phyloP scores from a whole-genome alignment of 2,329 filamentous ascomycete genomes.

The Exserohilum turcica region DNA sequence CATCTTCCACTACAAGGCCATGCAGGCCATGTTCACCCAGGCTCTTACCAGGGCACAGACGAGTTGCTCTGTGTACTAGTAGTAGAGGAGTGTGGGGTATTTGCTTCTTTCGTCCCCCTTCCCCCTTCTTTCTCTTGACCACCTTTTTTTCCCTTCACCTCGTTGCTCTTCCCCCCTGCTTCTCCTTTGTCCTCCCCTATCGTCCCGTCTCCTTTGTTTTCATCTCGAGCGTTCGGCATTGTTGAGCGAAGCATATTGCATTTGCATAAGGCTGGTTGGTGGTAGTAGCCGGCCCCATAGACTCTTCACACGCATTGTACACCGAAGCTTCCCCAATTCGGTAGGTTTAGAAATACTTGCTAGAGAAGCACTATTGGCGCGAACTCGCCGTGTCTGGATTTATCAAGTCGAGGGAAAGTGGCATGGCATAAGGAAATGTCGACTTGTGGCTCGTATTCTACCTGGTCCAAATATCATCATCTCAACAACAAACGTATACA shows the following conservation, averaged over 20 bases:
- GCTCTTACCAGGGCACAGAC: conserved; percentile 48
- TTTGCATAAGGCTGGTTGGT: conserved; percentile 5
- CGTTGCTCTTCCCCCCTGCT: background rate
- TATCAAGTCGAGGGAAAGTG: background rate
- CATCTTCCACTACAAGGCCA: conserved; percentile 93
- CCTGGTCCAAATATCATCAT: too few species aligned
- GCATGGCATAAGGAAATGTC: too few species aligned
- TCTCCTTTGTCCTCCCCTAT: background rate
- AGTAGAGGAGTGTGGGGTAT: background rate
- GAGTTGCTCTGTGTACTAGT: conserved; percentile 42
- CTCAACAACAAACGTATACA: too few species aligned
- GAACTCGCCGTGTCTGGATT: background rate
- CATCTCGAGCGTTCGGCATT: conserved; percentile 9
- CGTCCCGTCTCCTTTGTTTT: too few species aligned
- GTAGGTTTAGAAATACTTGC: background rate
- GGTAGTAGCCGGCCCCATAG: background rate
- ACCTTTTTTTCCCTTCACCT: background rate
- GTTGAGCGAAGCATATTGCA: conserved; percentile 6
- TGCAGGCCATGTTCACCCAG: conserved; percentile 87
- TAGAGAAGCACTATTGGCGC: background rate
- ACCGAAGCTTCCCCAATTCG: background rate
- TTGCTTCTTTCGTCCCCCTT: background rate
- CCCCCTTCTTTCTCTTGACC: background rate
- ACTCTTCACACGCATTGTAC: background rate
- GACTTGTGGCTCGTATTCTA: too few species aligned